Base-by-base conservation (phyloP, 2,329 filamentous ascomycete genomes). In the Apiospora sp. region DNA sequence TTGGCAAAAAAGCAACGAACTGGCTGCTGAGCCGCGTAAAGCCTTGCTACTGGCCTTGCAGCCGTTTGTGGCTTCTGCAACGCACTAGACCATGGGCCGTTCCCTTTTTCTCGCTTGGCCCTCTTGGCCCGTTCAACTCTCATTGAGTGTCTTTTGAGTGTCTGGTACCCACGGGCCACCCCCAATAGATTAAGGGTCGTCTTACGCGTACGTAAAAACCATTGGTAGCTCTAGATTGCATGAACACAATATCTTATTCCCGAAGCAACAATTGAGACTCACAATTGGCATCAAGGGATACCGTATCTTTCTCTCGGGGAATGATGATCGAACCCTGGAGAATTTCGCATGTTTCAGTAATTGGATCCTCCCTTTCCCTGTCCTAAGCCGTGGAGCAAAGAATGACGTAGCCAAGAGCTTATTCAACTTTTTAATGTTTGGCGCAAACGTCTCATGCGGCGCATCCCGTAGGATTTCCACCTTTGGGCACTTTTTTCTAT, bases 111-210 rank as follows among this genome's bases (percentile, higher is more conserved):
- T n/a, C 10, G n/a, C 13, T n/a, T 64, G 30, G 19, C 22, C 27
- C 34, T 24, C n/a, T 61, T 61, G 54, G 22, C 27, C 27, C 30
- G 27, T 19, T 41, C 34, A 41, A 64, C 58, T 64, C 19, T 13
- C 34, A n/a, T 30, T 51, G 49, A 51, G 22, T n/a, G 19, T n/a
- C 46, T n/a, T 48, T 14, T 8, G 43, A 14, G 14, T 44, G 43
- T 44, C 13, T 44, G 43, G 13, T 16, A 16, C 54, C 27, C 54
- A 61, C 54, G 54, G 54, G 54, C 54, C 54, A 61, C 30, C 46
- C 46, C 49, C 54, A 34, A 61, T 61, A 61, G 54, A 61, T 61
- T 61, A 61, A 61, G 54, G 54, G 54, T 61, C 54, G 54, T 19
- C 30, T 61, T 61, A 34, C 54, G 54, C 54, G 54, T 61, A 37